Base-by-base conservation (phyloP, 306 rosid genomes). In the Cicer arietinum region DNA sequence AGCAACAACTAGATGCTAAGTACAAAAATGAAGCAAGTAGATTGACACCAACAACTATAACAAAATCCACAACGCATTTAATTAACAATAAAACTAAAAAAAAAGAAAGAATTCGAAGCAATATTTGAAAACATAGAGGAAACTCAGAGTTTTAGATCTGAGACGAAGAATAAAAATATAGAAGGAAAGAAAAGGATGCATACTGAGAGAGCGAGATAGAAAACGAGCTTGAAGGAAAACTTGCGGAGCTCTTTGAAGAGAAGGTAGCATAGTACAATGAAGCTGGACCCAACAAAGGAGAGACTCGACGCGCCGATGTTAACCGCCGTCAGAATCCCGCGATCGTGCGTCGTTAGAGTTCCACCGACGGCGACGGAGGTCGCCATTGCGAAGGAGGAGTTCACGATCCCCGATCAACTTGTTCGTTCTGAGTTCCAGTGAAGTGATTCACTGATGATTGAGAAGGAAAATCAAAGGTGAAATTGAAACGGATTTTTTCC, bases 171-270 rank as follows among this genome's bases (percentile, higher is more conserved):
- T 25, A 25, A 25, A 25, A 25, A 25, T 25, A 25, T 25, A 25
- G 62, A 60, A 72, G 60, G 4, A 57, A 60, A 72, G 60, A 64
- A 73, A 65, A 30, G 6, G 80, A 71, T 11, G 69, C 90, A 40
- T 84, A 92, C 99, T 7, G 99, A 82, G 74, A 92, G 88, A 9
- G 98, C 99, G 75, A 95, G 99, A 76, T 89, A 92, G 91, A 95
- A 95, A 82, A 95, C 98, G 54, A 95, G 99, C 91, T 95, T 95
- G 88, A 92, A 95, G 69, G 99, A 92, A 84, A 95, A 90, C 89
- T 95, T 95, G 88, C 98, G 98, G 53, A 95, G 99, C 88, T 95
- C 99, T 77, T 90, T 95, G 90, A 95, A 94, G 81, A 94, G 93
- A 59, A 94, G 91, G 79, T 94, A 94, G 85, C 99, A 94, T 50